Conservation (phyloP, 768 basidiomycete species). For the Rhodotorula diobovata region DNA sequence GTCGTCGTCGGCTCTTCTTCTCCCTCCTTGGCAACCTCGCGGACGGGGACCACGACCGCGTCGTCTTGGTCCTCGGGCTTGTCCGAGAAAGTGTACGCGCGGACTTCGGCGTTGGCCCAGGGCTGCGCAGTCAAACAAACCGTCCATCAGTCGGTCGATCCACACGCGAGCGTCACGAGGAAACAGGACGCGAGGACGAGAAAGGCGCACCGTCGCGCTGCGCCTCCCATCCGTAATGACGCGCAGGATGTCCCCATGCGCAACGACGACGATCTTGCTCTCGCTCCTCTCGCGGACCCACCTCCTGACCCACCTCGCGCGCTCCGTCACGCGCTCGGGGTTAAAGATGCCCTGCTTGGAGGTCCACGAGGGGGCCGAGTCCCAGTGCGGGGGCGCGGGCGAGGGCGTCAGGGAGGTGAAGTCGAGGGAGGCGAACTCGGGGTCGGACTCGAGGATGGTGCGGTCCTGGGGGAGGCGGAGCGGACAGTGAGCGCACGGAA, state of each 20-base stretch:
- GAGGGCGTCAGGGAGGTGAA: constrained; percentile 36
- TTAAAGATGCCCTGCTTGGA: constrained; percentile 44
- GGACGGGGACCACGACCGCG: constrained; percentile 39
- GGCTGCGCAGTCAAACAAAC: too few species aligned
- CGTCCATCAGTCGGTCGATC: not conserved
- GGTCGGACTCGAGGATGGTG: constrained; percentile 33
- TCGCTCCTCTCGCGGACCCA: constrained; percentile 46
- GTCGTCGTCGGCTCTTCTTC: constrained; percentile 33
- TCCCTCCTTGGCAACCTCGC: constrained; percentile 39
- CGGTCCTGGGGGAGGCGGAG: not conserved
- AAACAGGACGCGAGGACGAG: too few species aligned
- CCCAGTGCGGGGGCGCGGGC: not conserved
- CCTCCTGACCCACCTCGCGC: constrained; percentile 40
- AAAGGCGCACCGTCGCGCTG: constrained; percentile 12
- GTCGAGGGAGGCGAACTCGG: constrained; percentile 44
- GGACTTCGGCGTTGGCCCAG: constrained; percentile 47
- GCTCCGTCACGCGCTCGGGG: constrained; percentile 9
- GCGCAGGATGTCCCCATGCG: constrained; percentile 46
- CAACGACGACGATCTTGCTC: constrained; percentile 46
- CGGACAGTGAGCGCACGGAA: not conserved
- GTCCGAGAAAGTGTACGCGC: constrained; percentile 43
- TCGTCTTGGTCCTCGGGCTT: constrained; percentile 41
- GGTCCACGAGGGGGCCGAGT: constrained; percentile 39
- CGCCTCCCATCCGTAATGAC: constrained; percentile 37
- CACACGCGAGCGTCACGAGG: too few species aligned